A percentile compares a stretch with the other conserved stretches of the same genome.
Evolutionary conservation across 2,329 filamentous ascomycete species (phyloP).

Genomic region (Pseudopyricularia cyperi): DNA sequence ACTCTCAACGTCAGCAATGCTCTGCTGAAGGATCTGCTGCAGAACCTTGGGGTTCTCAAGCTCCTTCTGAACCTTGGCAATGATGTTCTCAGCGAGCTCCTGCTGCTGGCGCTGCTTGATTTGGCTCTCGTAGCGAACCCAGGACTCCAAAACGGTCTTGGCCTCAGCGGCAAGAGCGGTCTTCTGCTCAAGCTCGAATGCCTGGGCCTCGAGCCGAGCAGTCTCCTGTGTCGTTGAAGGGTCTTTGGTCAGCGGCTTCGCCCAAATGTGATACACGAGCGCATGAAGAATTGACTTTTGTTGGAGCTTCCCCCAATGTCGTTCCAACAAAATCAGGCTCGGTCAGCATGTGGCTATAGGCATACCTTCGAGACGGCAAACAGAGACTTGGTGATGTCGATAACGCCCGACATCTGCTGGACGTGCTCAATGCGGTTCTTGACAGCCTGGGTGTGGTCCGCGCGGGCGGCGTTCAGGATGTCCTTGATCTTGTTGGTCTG

Average conservation of each 20-base stretch:
- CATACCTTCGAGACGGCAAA: slow-evolving; percentile 96
- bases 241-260: neutral
- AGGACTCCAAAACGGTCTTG: slow-evolving; percentile 91
- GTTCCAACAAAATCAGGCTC: neutral
- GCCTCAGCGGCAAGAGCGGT: slow-evolving; percentile 86
- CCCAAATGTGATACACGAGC: neutral
- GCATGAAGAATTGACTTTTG: no score
- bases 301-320: neutral
- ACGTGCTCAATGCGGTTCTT: slow-evolving; percentile 64
- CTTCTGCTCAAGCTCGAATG: slow-evolving; percentile 93
- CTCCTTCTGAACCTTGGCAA: slow-evolving; percentile 97
- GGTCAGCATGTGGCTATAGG: neutral
- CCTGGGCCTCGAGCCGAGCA: slow-evolving; percentile 87
- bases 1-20: slow-evolving; percentile 93
- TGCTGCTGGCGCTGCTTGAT: slow-evolving; percentile 98
- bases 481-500: slow-evolving; percentile 88
- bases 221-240: slow-evolving; percentile 56
- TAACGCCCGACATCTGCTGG: slow-evolving; percentile 84
- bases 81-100: slow-evolving; percentile 85
- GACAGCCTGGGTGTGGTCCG: slow-evolving; percentile 73
- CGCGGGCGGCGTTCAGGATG: slow-evolving; percentile 87
- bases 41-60: slow-evolving; percentile 94
- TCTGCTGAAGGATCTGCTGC: slow-evolving; percentile 97
- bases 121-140: slow-evolving; percentile 97
- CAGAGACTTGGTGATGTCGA: slow-evolving; percentile 92